Percentiles rank a stretch among this genome's conserved stretches.
phyloP scores from a whole-genome alignment of 768 basidiomycete species.

The Phallus indusiatus region DNA sequence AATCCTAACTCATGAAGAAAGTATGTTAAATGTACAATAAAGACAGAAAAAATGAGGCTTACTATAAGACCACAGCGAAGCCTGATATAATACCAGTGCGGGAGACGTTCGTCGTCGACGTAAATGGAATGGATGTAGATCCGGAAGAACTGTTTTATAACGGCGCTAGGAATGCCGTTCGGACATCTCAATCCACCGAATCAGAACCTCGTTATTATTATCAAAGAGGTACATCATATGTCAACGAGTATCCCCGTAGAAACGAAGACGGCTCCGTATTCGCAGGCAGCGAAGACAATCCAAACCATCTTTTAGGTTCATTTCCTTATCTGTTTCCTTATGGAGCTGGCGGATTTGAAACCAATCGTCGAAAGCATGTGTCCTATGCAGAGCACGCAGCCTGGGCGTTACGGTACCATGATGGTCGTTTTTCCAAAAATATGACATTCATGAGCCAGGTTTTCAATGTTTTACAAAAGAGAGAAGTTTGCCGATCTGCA shows the following conservation, averaged over 20 bases:
- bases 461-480: background rate
- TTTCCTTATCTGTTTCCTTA: constrained; percentile 29
- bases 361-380: background rate
- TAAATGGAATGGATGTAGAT: no score
- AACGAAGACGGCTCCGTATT: constrained; percentile 12
- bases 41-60: no score
- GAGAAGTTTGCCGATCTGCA: background rate
- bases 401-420: constrained; percentile 8
- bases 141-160: no score
- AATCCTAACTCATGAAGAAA: no score
- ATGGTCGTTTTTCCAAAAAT: constrained; percentile 1
- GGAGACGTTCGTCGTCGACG: no score
- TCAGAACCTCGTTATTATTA: no score
- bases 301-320: constrained; percentile 2
- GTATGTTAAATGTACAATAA: no score
- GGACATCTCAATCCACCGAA: no score
- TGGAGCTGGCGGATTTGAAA: constrained; percentile 26
- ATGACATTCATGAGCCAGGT: background rate
- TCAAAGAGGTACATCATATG: constrained; percentile 13
- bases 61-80: no score
- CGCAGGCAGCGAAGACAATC: background rate
- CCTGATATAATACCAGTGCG: no score
- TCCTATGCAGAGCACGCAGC: constrained; percentile 4
- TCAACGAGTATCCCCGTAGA: constrained; percentile 15
- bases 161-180: no score